Percentiles rank a stretch among this genome's conserved stretches.
Evolutionary conservation across 2,329 filamentous ascomycete species (phyloP).

Genomic region (Achaetomium macrosporum): DNA sequence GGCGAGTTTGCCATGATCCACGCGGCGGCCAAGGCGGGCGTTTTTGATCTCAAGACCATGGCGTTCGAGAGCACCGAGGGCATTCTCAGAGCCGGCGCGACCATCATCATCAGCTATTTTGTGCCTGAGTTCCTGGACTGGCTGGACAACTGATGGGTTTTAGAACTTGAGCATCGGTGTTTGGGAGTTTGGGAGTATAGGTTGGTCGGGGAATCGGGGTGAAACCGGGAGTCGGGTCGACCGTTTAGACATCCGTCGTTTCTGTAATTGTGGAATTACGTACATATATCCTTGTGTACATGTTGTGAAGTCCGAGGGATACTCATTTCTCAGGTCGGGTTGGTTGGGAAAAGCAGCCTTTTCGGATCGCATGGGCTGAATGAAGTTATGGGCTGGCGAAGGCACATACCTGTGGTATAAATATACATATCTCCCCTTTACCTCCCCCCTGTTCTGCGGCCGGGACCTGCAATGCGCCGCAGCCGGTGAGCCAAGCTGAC

Average conservation of each 20-base stretch:
- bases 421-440: not conserved
- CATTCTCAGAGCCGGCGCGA: conserved; percentile 86
- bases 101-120: conserved; percentile 91
- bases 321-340: too few relatives aligned
- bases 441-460: not conserved
- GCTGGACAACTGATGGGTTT: conserved; percentile 41
- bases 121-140: conserved; percentile 72
- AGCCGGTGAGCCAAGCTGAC: not conserved
- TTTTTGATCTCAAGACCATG: conserved; percentile 93
- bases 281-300: not conserved
- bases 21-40: conserved; percentile 88
- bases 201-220: not conserved
- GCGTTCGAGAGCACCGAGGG: conserved; percentile 92
- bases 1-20: conserved; percentile 98
- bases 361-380: not conserved
- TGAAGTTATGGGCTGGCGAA: too few relatives aligned
- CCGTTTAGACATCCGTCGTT: too few relatives aligned
- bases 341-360: too few relatives aligned
- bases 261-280: not conserved
- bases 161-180: not conserved
- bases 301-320: too few relatives aligned
- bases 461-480: not conserved
- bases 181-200: conserved; percentile 7
- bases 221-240: not conserved
- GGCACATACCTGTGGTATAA: not conserved